Evolutionary conservation across 2,329 filamentous ascomycete species (phyloP).

Genomic region (Dryadomyces sulphureus): DNA sequence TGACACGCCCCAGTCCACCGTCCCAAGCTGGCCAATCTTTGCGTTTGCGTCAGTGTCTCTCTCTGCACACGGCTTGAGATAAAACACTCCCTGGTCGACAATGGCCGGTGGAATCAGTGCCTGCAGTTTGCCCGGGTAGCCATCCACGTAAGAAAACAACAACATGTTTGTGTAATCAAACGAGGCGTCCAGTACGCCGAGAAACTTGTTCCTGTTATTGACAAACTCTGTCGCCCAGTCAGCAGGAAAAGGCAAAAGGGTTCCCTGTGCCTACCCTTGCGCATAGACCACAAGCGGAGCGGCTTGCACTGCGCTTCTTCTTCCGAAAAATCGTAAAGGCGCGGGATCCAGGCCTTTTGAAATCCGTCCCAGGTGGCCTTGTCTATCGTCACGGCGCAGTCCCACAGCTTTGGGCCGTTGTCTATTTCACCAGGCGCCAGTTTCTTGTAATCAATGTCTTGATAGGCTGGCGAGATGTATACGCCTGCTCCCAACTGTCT

Average conservation of each 20-base stretch:
- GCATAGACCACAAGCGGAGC: background rate
- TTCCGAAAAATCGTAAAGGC: background rate
- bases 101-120: background rate
- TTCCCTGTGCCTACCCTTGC: background rate
- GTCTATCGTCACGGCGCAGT: background rate
- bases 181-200: background rate
- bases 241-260: background rate
- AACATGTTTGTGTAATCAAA: background rate
- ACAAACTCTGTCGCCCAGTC: background rate
- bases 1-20: background rate
- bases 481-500: background rate
- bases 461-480: background rate
- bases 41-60: background rate
- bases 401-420: background rate
- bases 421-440: no score
- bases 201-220: background rate
- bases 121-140: background rate
- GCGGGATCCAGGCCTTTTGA: background rate
- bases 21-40: background rate
- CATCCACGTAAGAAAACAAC: background rate
- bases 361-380: background rate
- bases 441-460: background rate
- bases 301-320: background rate
- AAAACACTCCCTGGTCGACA: background rate
- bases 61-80: background rate